Percentiles rank a stretch among this genome's conserved stretches.
Evolutionary conservation across 345 rosid species (phyloP).

Genomic region (Kernera saxatilis): DNA sequence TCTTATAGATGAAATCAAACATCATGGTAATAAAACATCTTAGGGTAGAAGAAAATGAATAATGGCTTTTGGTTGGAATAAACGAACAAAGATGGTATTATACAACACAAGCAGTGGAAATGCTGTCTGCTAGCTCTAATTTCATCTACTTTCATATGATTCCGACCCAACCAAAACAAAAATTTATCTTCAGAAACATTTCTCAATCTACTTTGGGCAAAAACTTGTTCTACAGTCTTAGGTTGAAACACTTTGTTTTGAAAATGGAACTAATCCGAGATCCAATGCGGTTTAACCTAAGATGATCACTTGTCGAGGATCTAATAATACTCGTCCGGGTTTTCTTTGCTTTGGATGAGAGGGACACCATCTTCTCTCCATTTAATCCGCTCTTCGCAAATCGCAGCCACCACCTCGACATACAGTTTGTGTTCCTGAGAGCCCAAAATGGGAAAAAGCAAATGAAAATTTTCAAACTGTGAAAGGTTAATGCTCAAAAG

Average conservation of each 20-base stretch:
- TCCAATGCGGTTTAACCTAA: not conserved
- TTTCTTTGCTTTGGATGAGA: constrained; percentile 55
- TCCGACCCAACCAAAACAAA: not conserved
- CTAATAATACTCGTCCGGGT: constrained; percentile 41
- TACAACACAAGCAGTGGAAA: constrained; percentile 9
- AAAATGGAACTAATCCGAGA: constrained; percentile 5
- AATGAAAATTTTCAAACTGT: not conserved
- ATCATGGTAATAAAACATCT: constrained; percentile 3
- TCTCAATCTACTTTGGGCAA: not conserved
- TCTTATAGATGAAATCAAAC: constrained; percentile 12
- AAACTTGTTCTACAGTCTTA: not conserved
- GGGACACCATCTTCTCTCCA: constrained; percentile 93
- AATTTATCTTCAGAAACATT: not conserved
- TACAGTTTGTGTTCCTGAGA: constrained; percentile 74
- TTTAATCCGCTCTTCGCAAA: constrained; percentile 61
- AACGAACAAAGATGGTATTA: not conserved
- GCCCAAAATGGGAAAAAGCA: not conserved
- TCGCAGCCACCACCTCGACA: constrained; percentile 59
- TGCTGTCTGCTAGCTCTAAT: not conserved
- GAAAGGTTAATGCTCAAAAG: not conserved
- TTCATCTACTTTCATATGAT: not conserved
- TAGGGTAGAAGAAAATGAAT: not conserved
- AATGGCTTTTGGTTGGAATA: not conserved
- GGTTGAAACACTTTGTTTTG: not conserved
- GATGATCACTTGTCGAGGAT: not conserved